phyloP scores from a whole-genome alignment of 2,329 filamentous ascomycete genomes.

The Calonectria ilicicola region DNA sequence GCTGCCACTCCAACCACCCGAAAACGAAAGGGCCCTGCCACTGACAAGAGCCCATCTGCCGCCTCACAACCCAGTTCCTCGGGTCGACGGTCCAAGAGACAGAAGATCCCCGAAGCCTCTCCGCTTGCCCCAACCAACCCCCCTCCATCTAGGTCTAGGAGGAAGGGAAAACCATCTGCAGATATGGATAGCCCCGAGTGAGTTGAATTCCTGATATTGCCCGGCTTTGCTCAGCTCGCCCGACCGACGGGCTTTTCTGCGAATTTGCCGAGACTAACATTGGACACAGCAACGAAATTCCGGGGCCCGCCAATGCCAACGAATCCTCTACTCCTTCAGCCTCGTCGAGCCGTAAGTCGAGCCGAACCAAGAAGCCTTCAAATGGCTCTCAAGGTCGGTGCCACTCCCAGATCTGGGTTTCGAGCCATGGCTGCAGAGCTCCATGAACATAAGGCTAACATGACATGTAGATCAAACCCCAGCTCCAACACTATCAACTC shows the following conservation, averaged over 20 bases:
- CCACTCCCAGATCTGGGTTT: neutral
- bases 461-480: constrained; percentile 47
- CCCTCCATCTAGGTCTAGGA: constrained; percentile 60
- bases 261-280: constrained; percentile 22
- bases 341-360: constrained; percentile 78
- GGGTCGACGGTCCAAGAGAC: constrained; percentile 76
- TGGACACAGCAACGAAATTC: constrained; percentile 35
- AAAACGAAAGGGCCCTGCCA: constrained; percentile 80
- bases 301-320: constrained; percentile 72
- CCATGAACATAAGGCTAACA: constrained; percentile 24
- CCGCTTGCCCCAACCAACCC: constrained; percentile 47
- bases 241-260: neutral
- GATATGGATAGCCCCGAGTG: constrained; percentile 83
- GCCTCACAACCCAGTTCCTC: constrained; percentile 48
- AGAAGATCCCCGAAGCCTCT: constrained; percentile 69
- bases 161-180: constrained; percentile 70
- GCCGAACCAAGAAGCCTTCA: constrained; percentile 74
- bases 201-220: constrained; percentile 28
- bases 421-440: neutral
- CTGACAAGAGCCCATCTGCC: constrained; percentile 60
- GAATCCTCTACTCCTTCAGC: constrained; percentile 69
- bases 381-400: constrained; percentile 58
- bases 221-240: neutral
- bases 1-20: constrained; percentile 63
- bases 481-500: constrained; percentile 53